Base-by-base conservation (phyloP, 2,329 filamentous ascomycete genomes). In the Colletotrichum lini region DNA sequence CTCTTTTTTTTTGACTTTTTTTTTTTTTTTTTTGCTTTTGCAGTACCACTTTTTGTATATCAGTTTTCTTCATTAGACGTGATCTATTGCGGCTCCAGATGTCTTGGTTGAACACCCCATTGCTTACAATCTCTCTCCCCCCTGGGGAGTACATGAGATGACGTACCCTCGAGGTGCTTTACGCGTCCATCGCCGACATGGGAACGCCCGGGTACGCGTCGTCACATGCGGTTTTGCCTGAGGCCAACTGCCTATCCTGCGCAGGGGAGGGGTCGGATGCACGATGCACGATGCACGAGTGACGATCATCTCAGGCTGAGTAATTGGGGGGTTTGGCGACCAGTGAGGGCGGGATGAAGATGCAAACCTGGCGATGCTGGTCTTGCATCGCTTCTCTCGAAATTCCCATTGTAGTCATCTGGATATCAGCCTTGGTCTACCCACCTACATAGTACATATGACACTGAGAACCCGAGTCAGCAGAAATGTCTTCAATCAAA, bases 161-260 rank as follows among this genome's bases (percentile, higher is more conserved):
- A 70, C 60, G 70, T 72, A 71, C 23, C 63, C 40, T 30, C 6
- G 13, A n/a, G n/a, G 57, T 65, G 56, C 67, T 71, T 61, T 72
- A 72, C 70, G 70, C 70, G 70, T 67, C 47, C 49, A 38, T 18
- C 2, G 18, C 13, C 18, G 15, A 35, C 16, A 15, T 42, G 30
- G 42, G 15, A 42, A 61, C 35, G 30, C 21, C 61, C 16, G 9
- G 30, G 49, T 4, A 70, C 70, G 70, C 70, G 70, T 62, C 67
- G 54, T 70, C 70, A 47, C 54, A 66, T 70, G 67, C n/a, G 23
- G 38, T 18, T 49, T 61, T 61, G 64, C 54, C 64, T 61, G 21
- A 66, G 64, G 53, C 53, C 47, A 61, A 21, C 1, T 10, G 35
- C 2, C 21, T 16, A 3, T 58, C 40, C 30, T 1, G 26, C 26